phyloP scores from a whole-genome alignment of 2,329 filamentous ascomycete species.

The Graphium sp. region DNA sequence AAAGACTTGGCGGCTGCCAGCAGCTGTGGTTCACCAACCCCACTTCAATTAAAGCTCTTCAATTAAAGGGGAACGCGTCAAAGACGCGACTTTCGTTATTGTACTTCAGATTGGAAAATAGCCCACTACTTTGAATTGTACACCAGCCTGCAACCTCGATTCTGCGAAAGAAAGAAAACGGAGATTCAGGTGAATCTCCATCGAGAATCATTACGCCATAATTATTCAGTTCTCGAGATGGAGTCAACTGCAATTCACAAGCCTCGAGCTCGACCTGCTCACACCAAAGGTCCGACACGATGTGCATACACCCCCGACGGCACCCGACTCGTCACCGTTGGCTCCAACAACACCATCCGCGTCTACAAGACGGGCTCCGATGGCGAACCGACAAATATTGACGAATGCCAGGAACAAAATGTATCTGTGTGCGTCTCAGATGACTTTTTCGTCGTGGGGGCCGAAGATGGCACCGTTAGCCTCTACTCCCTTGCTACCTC shows the following conservation, averaged over 20 bases:
- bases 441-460: slow-evolving; percentile 73
- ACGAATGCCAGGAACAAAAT: slow-evolving; percentile 80
- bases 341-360: slow-evolving; percentile 84
- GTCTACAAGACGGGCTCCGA: slow-evolving; percentile 84
- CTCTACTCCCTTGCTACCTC: slow-evolving; percentile 62
- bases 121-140: too few species aligned
- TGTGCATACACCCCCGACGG: slow-evolving; percentile 85
- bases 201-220: too few species aligned
- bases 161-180: too few species aligned
- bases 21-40: too few species aligned
- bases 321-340: slow-evolving; percentile 72
- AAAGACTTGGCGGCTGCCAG: too few species aligned
- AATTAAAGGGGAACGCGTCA: too few species aligned
- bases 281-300: slow-evolving; percentile 75
- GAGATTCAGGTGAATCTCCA: too few species aligned
- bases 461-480: slow-evolving; percentile 92
- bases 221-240: slow-evolving; percentile 3
- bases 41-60: too few species aligned
- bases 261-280: slow-evolving; percentile 48
- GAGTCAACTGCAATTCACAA: slow-evolving; percentile 20
- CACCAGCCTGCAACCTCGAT: too few species aligned
- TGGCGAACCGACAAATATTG: slow-evolving; percentile 82
- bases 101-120: too few species aligned
- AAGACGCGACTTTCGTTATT: too few species aligned
- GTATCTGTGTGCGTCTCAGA: slow-evolving; percentile 60